Percentiles rank a stretch among this genome's conserved stretches.
Evolutionary conservation across 2,329 filamentous ascomycete species (phyloP).

Genomic region (Neocucurbitaria cava): DNA sequence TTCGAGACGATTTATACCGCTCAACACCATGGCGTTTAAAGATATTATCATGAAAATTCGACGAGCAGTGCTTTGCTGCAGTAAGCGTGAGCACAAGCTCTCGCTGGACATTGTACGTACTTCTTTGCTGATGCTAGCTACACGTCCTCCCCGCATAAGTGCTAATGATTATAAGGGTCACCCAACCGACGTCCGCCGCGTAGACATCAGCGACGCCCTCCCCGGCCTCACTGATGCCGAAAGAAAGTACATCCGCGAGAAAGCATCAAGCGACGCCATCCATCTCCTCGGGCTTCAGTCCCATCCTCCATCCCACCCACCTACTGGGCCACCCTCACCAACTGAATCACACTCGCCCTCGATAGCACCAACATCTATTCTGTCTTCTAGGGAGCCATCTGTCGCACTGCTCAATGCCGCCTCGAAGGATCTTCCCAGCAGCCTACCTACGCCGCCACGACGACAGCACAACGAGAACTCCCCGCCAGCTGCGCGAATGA

Average conservation of each 20-base stretch:
- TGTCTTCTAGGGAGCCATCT: constrained; percentile 25
- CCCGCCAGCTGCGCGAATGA: constrained; percentile 31
- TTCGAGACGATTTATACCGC: not conserved
- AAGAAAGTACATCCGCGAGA: constrained; percentile 37
- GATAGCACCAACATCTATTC: constrained; percentile 10
- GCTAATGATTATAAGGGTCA: constrained; percentile 24
- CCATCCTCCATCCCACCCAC: constrained; percentile 18
- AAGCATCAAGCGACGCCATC: constrained; percentile 37
- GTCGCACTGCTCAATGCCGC: constrained; percentile 30
- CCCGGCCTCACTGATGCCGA: constrained; percentile 40
- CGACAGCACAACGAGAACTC: constrained; percentile 24
- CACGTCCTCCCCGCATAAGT: not conserved
- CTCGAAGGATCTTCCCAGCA: constrained; percentile 28
- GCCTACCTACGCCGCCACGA: constrained; percentile 27
- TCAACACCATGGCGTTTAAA: constrained; percentile 32
- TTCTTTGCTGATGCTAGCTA: not conserved
- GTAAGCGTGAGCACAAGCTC: constrained; percentile 23
- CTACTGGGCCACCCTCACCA: constrained; percentile 18
- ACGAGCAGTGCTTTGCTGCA: constrained; percentile 35
- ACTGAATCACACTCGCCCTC: constrained; percentile 17
- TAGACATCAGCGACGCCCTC: constrained; percentile 37
- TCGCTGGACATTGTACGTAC: constrained; percentile 31
- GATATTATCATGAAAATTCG: constrained; percentile 27
- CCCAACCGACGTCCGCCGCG: constrained; percentile 38
- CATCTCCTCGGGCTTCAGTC: constrained; percentile 31